Conservation (phyloP, 495 filamentous ascomycete genomes). For the Trypethelium eluteriae region DNA sequence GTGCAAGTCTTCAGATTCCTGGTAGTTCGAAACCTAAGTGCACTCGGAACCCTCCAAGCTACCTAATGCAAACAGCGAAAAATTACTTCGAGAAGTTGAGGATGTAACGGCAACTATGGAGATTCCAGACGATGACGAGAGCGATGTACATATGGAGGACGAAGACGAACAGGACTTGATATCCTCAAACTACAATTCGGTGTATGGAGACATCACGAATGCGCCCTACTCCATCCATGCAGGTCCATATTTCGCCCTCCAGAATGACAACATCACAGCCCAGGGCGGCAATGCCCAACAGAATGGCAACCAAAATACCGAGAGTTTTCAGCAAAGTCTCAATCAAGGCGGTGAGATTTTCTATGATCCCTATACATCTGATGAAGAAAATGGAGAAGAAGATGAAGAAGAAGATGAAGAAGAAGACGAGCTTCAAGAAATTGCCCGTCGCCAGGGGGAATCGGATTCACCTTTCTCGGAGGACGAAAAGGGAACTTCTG, state of each 20-base stretch:
- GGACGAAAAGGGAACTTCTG: neutral
- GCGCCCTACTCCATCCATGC: neutral
- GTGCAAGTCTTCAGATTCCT: no score
- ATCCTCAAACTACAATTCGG: neutral
- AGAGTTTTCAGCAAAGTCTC: neutral
- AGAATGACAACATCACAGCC: neutral
- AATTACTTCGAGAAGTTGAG: neutral
- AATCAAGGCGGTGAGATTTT: neutral
- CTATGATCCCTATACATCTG: constrained; percentile 1
- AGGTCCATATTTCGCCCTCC: constrained; percentile 7
- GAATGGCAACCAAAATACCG: neutral
- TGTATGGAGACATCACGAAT: neutral
- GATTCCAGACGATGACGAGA: neutral
- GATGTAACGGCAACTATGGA: neutral
- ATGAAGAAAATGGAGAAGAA: neutral
- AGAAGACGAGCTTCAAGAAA: neutral
- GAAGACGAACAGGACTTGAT: neutral
- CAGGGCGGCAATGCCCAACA: neutral
- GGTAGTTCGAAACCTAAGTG: no score
- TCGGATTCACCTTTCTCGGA: neutral
- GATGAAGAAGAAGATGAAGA: no score
- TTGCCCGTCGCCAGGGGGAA: neutral
- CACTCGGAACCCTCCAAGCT: neutral
- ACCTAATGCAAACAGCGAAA: neutral
- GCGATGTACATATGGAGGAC: neutral